Evolutionary conservation across 371 early-diverging fungal genomes (phyloP), one percentile per base, ranked within the genome.

Genomic region (Mortierella sp.): DNA sequence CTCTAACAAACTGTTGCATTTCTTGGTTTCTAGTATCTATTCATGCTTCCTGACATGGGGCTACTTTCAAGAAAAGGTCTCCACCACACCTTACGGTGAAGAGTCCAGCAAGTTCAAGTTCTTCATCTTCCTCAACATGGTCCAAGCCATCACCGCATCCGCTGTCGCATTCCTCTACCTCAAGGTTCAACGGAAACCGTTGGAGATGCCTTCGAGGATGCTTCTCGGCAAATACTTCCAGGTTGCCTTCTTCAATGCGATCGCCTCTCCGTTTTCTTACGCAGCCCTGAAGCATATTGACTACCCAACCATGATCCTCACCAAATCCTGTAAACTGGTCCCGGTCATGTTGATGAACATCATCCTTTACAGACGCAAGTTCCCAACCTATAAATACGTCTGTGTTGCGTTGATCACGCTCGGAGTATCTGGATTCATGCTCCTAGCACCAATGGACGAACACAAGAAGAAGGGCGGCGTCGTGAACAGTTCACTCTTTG

Each of bases 321-420:
- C 97, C 56, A 98, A 99, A 79, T 94, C 97, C 23, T 98, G 99
- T 85, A 99, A 99, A 75, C 89, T 99, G 34, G 87, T 99, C 8
- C 99, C 99, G 2, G 96, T 99, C 30, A 87, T 98, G 86, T 50
- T 97, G 57, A 97, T 98, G 96, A 95, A 94, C 80, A 88, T 94
- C 50, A 46, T 99, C 27, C 85, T 99, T 26, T 96, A 98, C 81
- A 89, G 94, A 30, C 87, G 92, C 39, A 87, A 86, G 31, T 95
- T 94, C 63, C 92, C 95, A 1, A 56, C 83, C 21, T 88, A 94
- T 81, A 95, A 96, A 81, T 95, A 96, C 62, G 69, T 92, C 6
- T 91, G 93, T 24, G 95, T 98, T 7, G 79, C 80, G 1, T 79
- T 98, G 68, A 89, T 98, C 55, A 96, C 98, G 1, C 66, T 86